phyloP scores from a whole-genome alignment of 208 protist genomes.

The Acanthamoeba polyphaga region DNA sequence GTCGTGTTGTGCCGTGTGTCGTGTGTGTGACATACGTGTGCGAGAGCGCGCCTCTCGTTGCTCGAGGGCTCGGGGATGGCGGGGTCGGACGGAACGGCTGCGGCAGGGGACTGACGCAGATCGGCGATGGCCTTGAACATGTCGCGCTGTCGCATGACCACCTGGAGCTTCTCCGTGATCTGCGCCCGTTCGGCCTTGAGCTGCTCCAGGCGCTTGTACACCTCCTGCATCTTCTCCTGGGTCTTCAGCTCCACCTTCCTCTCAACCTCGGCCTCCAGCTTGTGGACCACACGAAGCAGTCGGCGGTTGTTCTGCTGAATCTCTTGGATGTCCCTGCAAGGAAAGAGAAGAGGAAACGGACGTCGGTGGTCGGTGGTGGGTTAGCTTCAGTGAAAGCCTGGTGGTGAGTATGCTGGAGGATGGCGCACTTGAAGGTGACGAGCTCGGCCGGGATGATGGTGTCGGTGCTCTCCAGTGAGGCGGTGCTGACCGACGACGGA shows the following conservation, averaged over 20 bases:
- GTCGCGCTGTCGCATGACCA: constrained; percentile 37
- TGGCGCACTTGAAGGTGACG: constrained; percentile 7
- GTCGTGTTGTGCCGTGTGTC: too few species aligned
- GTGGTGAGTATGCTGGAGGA: neutral
- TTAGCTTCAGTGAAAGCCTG: neutral
- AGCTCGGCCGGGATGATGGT: constrained; percentile 5
- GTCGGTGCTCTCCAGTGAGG: neutral
- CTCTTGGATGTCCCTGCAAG: constrained; percentile 42
- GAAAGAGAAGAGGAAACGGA: too few species aligned
- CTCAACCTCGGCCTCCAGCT: neutral
- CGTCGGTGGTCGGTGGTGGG: too few species aligned
- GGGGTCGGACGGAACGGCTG: neutral
- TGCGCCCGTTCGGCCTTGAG: neutral
- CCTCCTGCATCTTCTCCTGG: constrained; percentile 51
- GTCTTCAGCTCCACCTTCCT: constrained; percentile 14
- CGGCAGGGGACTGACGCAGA: neutral
- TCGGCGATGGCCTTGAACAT: constrained; percentile 54
- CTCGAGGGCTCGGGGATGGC: neutral
- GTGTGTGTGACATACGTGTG: neutral
- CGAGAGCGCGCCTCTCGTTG: neutral
- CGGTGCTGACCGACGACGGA: neutral
- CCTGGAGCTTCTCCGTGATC: constrained; percentile 44
- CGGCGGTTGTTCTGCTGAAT: constrained; percentile 25
- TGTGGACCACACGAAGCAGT: neutral
- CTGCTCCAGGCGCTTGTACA: constrained; percentile 6